Conservation (phyloP, 169 alveolate genomes). For the Eimeria acervulina region DNA sequence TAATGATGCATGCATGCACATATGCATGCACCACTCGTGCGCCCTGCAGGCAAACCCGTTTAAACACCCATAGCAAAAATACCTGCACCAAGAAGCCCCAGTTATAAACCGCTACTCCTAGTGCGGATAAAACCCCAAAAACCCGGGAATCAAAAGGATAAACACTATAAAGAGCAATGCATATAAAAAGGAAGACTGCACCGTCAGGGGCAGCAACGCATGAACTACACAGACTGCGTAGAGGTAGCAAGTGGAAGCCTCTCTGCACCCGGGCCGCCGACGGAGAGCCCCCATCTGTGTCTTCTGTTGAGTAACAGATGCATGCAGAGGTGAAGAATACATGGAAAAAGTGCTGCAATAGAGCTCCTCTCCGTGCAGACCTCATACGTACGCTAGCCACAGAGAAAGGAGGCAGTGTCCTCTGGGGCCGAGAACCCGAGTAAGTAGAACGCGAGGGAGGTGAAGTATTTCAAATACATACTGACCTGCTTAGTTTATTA, state of each 20-base stretch:
- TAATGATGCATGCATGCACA: not conserved
- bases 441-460: not conserved
- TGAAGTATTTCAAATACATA: not conserved
- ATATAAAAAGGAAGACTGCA: not conserved
- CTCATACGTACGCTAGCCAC: slow-evolving; percentile 55
- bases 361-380: not conserved
- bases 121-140: not conserved
- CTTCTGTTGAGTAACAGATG: no score
- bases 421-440: not conserved
- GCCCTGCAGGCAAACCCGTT: not conserved
- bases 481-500: not conserved
- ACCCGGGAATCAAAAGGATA: no score
- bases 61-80: no score
- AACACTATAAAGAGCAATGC: no score
- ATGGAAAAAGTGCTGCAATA: not conserved
- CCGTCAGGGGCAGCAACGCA: slow-evolving; percentile 11
- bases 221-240: no score
- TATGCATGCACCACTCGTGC: not conserved
- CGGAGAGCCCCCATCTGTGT: no score
- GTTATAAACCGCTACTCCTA: not conserved
- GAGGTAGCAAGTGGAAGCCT: no score
- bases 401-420: not conserved
- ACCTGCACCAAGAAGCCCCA: no score
- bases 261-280: no score
- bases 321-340: not conserved